Evolutionary conservation across 2,329 filamentous ascomycete genomes (phyloP).

Genomic region (Trichophyton rubrum): DNA sequence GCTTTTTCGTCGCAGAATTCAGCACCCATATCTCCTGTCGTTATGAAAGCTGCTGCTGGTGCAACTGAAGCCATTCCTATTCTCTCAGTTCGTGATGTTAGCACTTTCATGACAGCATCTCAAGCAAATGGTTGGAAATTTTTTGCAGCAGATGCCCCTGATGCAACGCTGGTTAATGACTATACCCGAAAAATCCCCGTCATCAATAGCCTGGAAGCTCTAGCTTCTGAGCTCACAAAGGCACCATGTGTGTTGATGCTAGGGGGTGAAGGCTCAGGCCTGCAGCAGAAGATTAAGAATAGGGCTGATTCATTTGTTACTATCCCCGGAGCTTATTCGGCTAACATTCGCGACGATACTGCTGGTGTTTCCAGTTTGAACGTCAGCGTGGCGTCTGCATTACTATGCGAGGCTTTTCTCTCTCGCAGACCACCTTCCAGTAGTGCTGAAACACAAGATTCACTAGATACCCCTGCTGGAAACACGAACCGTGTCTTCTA

Average conservation of each 20-base stretch:
- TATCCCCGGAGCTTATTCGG: slow-evolving; percentile 44
- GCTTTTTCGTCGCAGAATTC: slow-evolving; percentile 62
- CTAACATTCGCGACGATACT: slow-evolving; percentile 24
- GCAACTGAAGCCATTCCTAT: slow-evolving; percentile 70
- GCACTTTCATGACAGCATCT: slow-evolving; percentile 57
- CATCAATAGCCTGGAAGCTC: slow-evolving; percentile 6
- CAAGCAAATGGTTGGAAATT: slow-evolving; percentile 65
- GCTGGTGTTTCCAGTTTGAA: slow-evolving; percentile 76
- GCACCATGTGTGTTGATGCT: slow-evolving; percentile 68
- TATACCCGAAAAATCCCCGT: slow-evolving; percentile 23
- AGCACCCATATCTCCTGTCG: slow-evolving; percentile 60
- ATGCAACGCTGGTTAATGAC: slow-evolving; percentile 18
- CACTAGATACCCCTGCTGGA: background rate
- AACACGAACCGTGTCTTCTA: background rate
- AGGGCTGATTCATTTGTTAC: slow-evolving; percentile 52
- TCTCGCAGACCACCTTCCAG: slow-evolving; percentile 16
- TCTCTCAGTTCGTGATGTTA: slow-evolving; percentile 55
- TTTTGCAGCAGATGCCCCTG: slow-evolving; percentile 56
- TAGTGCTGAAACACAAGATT: background rate
- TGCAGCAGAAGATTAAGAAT: slow-evolving; percentile 51
- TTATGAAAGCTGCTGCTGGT: slow-evolving; percentile 77
- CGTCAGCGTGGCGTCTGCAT: slow-evolving; percentile 73
- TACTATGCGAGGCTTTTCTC: slow-evolving; percentile 44
- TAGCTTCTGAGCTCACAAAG: slow-evolving; percentile 33
- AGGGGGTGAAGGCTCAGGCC: slow-evolving; percentile 66